Evolutionary conservation across 768 basidiomycete species (phyloP), one percentile per base, ranked within the genome.

Genomic region (Pisolithus microcarpus): DNA sequence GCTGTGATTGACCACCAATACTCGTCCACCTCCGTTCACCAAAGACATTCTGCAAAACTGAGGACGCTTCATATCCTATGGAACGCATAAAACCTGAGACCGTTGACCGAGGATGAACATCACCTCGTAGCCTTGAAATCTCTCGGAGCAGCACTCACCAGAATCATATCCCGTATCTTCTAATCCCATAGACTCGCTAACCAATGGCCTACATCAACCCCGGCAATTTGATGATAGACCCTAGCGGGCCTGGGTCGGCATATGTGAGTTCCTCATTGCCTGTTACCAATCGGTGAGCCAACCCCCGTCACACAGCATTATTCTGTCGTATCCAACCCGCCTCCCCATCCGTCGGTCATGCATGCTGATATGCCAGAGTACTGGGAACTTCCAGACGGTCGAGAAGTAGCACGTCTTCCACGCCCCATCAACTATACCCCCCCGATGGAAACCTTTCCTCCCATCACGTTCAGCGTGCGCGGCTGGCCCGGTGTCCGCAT

Each of bases 401-500:
- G 55, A 8, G 37, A 47, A 15, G 51, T 56, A 19, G 56, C 55
- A 39, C 63, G 45, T 10, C 54, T 65, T 10, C 65, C 63, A 1
- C 65, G 57, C 38, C 49, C 56, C 0, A 18, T 5, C 9, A 21
- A 48, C 1, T 18, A 54, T 7, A 59, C 16, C 34, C 65, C 61
- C 11, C 43, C 47, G 2, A 37, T 23, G 1, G 52, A 65, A 18
- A 56, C 44, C n/a, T 50, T 62, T 19, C 55, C 47, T 3, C 39
- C 46, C 1, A 43, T 66, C 45, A 55, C 48, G 2, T 65, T 65
- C 28, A 56, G 56, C n/a, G 43, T 46, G 0, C 42, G 44, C 7
- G 50, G 58, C 3, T 64, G 57, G 50, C 49, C 56, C 10, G 65
- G 64, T 23, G 57, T 61, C 0, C 53, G 55, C 11, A 47, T 52